Base-by-base conservation (phyloP, 495 filamentous ascomycete species). In the Annulohypoxylon nitens region DNA sequence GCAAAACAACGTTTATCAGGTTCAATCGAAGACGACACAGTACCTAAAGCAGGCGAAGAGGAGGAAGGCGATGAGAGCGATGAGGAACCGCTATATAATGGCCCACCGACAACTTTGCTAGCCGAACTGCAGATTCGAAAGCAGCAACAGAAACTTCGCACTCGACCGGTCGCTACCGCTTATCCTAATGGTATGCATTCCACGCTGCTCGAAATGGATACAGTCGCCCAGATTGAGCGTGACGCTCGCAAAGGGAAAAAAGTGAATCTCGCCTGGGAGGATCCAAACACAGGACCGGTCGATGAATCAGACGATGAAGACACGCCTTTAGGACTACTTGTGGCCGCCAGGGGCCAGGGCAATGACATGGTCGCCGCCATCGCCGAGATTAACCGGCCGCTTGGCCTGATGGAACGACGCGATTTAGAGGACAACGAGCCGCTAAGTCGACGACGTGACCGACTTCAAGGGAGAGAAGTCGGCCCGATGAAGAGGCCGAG, bases 391-490 rank as follows among this genome's bases (percentile, higher is more conserved):
- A 82, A 91, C 53, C 87, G 92, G 16, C 94, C 95, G 0, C 76
- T 95, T 20, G 96, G 96, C 12, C 82, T 99, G 18, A 91, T 99
- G 84, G 94, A 95, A 77, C 88, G 88, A 75, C 88, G 92, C 8
- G 89, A 97, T 61, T 81, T 95, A 70, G 96, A 99, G 79, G 96
- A 98, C 72, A 93, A 92, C 55, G 96, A 99, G 75, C 94, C 96
- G 5, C 82, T 99, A 47, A 94, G 93, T 71, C 84, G 84, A 16
- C 90, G 96, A 8, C 89, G 94, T 39, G 92, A 92, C 33, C 85
- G 96, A 70, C 85, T 99, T 14, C 87, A 89, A 61, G 94, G 92
- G 58, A 83, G 64, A 60, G 79, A 79, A 33, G 64, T 73, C 11
- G 70, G 75, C 14, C 61, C 80, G 39, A 81, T 79, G 57, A 79